These are phyloP conservation scores for Delonix regia DNA, from an alignment of 306 rosid genomes.

Conservation along the genomic window DNA sequence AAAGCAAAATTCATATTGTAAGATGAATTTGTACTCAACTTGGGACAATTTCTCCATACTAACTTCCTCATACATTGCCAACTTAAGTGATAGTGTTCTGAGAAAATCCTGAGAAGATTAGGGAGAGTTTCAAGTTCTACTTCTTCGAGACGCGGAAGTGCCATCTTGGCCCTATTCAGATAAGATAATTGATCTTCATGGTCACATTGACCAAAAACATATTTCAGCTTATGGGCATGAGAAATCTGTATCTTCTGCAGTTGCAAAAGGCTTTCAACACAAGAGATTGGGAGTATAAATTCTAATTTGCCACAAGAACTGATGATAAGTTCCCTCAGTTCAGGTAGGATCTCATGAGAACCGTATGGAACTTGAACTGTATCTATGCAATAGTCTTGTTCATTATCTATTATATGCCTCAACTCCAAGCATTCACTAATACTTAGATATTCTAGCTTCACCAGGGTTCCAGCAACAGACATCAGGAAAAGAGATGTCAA, in stretches of 20 bases:
- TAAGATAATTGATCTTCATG: background rate
- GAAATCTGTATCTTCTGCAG: background rate
- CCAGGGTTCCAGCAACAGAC: slow-evolving; percentile 6
- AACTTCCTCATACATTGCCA: background rate
- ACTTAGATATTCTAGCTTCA: background rate
- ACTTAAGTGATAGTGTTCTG: background rate
- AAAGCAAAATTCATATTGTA: background rate
- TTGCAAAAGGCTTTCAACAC: background rate
- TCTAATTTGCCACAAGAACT: background rate
- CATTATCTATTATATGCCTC: slow-evolving; percentile 20
- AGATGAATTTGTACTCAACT: slow-evolving; percentile 1
- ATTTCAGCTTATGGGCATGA: background rate
- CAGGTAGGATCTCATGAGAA: background rate
- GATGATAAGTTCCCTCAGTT: background rate
- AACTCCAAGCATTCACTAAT: background rate
- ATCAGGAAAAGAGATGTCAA: background rate
- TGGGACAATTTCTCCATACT: background rate
- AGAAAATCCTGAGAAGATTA: background rate
- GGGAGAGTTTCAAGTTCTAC: slow-evolving; percentile 1
- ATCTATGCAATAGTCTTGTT: background rate
- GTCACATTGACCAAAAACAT: background rate
- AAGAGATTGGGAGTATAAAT: background rate
- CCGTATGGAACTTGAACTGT: background rate
- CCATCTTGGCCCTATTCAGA: background rate
- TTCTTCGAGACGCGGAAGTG: background rate